Conservation (phyloP, 1,284 basidiomycete genomes). For the Chondrostereum purpureum region DNA sequence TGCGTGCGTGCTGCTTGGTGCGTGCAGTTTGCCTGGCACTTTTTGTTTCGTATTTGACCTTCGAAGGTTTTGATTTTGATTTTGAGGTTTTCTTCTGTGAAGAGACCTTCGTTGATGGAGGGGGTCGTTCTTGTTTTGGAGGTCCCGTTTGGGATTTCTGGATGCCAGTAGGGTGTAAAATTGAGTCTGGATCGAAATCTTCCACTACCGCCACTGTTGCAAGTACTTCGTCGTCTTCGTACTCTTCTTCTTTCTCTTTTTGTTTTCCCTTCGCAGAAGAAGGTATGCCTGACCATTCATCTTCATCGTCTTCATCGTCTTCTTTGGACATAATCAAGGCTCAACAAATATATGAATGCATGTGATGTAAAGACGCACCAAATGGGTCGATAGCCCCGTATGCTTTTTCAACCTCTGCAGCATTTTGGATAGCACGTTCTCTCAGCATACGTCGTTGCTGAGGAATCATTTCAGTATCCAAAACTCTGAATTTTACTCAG, state of each 20-base stretch:
- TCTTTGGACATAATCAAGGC: constrained; percentile 14
- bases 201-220: constrained; percentile 79
- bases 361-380: constrained; percentile 28
- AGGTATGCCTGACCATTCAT: constrained; percentile 38
- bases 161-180: constrained; percentile 39
- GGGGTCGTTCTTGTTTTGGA: not conserved
- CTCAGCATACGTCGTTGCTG: constrained; percentile 67
- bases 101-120: no score
- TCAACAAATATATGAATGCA: constrained; percentile 5
- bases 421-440: constrained; percentile 66
- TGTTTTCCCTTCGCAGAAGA: constrained; percentile 23
- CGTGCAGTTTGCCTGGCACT: constrained; percentile 48
- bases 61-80: constrained; percentile 28
- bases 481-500: constrained; percentile 7
- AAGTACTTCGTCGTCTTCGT: constrained; percentile 69
- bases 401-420: constrained; percentile 62
- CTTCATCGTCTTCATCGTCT: constrained; percentile 25
- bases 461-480: constrained; percentile 12
- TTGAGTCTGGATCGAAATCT: constrained; percentile 63
- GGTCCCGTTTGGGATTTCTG: constrained; percentile 3
- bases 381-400: constrained; percentile 41
- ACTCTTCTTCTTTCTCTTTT: constrained; percentile 52
- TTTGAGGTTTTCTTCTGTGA: constrained; percentile 1
- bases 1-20: constrained; percentile 51
- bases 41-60: constrained; percentile 59